A percentile compares a stretch with the other conserved stretches of the same genome.
Evolutionary conservation across 2,329 filamentous ascomycete genomes (phyloP).

Genomic region (Alternaria ethzedia): DNA sequence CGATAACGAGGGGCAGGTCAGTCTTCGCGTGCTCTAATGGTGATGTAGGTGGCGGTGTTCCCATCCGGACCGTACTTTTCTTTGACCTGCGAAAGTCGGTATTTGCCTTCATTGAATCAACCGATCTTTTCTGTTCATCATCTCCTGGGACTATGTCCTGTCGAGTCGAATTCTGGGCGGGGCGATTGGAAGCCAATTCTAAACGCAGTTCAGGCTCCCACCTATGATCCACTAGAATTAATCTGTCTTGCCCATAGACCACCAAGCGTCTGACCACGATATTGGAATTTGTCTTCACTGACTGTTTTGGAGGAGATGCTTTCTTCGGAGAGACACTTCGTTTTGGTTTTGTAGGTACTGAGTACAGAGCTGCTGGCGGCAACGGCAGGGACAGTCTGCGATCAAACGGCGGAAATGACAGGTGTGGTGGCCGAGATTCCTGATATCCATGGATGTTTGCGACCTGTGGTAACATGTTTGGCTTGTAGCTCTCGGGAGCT

Average conservation of each 20-base stretch:
- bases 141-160: background rate
- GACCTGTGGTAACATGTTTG: background rate
- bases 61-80: background rate
- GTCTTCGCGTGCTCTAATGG: background rate
- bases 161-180: background rate
- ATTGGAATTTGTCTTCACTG: background rate
- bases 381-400: constrained; percentile 2
- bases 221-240: constrained; percentile 25
- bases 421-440: background rate
- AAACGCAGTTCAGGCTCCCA: constrained; percentile 23
- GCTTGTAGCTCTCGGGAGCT: background rate
- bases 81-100: background rate
- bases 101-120: background rate
- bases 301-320: background rate
- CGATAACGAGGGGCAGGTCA: background rate
- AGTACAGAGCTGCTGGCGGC: constrained; percentile 30
- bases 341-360: constrained; percentile 23
- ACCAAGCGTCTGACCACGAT: constrained; percentile 22
- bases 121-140: background rate
- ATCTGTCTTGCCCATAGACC: constrained; percentile 20
- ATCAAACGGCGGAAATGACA: background rate
- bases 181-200: background rate
- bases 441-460: background rate
- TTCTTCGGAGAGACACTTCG: constrained; percentile 8
- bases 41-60: background rate